These are phyloP conservation scores for Camelina hispida DNA, from an alignment of 345 rosid species.

Conservation along the genomic window DNA sequence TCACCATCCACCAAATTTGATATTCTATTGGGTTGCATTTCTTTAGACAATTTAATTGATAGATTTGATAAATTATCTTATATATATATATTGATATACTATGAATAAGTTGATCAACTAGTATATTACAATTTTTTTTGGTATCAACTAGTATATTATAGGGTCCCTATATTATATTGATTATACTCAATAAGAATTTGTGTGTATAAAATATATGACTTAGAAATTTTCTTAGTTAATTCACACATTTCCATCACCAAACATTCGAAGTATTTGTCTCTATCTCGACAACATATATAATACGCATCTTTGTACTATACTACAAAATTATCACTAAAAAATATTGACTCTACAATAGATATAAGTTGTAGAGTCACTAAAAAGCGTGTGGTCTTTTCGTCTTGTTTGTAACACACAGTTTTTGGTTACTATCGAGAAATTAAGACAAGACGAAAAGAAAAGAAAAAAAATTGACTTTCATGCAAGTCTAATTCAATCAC, in stretches of 20 bases:
- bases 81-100: neutral
- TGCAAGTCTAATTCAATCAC: conserved; percentile 33
- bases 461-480: neutral
- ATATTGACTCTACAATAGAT: conserved; percentile 5
- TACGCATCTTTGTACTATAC: conserved; percentile 30
- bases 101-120: neutral
- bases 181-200: neutral
- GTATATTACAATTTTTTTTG: no score
- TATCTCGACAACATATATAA: conserved; percentile 40
- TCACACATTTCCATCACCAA: conserved; percentile 42
- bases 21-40: conserved; percentile 23
- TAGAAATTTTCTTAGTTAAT: conserved; percentile 10
- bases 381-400: neutral
- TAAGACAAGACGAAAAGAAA: no score
- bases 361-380: no score
- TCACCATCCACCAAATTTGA: conserved; percentile 40
- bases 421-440: no score
- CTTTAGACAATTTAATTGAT: conserved; percentile 4
- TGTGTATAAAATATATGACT: conserved; percentile 2
- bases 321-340: conserved; percentile 18
- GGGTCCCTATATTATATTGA: neutral
- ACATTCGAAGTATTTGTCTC: conserved; percentile 47
- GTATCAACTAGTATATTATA: no score
- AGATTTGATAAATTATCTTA: conserved; percentile 5
- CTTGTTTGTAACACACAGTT: no score